Base-by-base conservation (phyloP, 768 basidiomycete species). In the Guyanaporus albipodus region DNA sequence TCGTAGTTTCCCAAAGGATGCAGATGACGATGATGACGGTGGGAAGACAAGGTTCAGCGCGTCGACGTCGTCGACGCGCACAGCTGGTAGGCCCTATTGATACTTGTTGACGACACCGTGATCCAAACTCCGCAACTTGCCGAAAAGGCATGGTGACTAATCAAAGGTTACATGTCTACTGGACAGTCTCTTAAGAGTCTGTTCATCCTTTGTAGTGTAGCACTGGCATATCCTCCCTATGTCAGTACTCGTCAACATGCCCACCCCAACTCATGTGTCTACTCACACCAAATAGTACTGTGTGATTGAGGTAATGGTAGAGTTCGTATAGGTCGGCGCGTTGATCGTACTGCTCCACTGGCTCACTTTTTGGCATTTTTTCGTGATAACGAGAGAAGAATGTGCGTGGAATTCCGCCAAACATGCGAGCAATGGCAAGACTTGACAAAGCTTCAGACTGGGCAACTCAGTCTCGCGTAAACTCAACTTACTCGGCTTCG, bases 231-330 rank as follows among this genome's bases (percentile, higher is more conserved):
- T 46, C 72, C 68, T 15, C 70, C 68, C 73, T 73, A 50, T 38
- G 26, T 36, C 4, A 15, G 48, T 29, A n/a, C 21, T 43, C 33
- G 24, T 40, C 14, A 46, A 28, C 8, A n/a, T 27, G 1, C 9
- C 17, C 31, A 8, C 8, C 3, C 18, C 8, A 6, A 12, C 2
- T 9, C 6, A 1, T 28, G 9, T 8, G 17, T 34, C 27, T 8
- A 70, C 83, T 69, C 59, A 88, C 87, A 49, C 85, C 85, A 58
- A 90, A 90, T 5, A 91, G 61, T 5, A 87, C 68, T 0, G 87
- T 87, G 57, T 91, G 88, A 55, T 91, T 91, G 53, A 90, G 67
- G 58, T 88, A 87, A 64, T 91, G 88, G 52, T 85, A 91, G 22
- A 90, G 65, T 62, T 87, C 79, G 54, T 91, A 90, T n/a, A 90